Evolutionary conservation across 2,329 filamentous ascomycete species (phyloP).

Genomic region (Colletotrichum theobromicola): DNA sequence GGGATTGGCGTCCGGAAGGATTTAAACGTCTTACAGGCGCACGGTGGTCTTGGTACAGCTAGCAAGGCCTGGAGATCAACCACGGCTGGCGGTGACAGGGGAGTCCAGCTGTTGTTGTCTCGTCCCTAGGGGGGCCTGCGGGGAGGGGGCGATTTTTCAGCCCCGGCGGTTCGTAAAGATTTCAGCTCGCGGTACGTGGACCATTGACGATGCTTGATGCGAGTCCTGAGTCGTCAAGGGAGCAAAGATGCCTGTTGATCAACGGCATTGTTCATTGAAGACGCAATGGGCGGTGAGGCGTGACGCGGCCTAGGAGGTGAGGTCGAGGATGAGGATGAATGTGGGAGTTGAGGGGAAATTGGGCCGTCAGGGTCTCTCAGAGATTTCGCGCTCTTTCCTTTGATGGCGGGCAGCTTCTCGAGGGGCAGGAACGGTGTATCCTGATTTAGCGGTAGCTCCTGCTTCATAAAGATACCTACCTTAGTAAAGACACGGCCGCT

Average conservation of each 20-base stretch:
- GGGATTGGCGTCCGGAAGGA: neutral
- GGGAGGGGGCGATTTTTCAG: neutral
- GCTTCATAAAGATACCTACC: neutral
- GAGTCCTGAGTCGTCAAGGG: neutral
- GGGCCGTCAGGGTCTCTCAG: neutral
- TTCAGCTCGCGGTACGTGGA: neutral
- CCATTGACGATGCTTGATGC: neutral
- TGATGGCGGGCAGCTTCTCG: neutral
- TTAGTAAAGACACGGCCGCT: neutral
- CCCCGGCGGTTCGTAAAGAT: neutral
- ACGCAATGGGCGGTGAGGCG: neutral
- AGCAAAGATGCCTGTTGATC: neutral
- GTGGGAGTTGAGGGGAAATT: neutral
- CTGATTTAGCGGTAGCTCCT: neutral
- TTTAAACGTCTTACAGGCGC: constrained; percentile 10
- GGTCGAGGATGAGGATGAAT: neutral
- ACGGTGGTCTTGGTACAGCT: neutral
- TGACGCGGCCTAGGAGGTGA: neutral
- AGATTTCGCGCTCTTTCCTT: neutral
- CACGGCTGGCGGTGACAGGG: neutral
- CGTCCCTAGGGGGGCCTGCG: neutral
- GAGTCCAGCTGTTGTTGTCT: neutral
- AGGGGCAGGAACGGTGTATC: neutral
- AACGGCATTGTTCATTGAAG: neutral
- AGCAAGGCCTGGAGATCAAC: neutral